Conservation (phyloP, 495 filamentous ascomycete species). For the Tuber calosporum region DNA sequence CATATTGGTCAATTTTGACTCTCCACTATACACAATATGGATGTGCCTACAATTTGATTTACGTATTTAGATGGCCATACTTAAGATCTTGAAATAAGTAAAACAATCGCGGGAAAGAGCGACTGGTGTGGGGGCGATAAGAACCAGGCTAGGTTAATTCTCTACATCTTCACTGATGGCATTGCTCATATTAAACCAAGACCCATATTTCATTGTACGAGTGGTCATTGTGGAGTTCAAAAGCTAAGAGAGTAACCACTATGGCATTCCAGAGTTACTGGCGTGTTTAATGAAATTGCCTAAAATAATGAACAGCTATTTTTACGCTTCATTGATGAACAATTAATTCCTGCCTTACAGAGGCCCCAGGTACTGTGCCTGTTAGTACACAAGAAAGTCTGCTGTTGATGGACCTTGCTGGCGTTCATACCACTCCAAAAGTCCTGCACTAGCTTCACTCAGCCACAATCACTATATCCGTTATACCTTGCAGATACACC, state of each 20-base stretch:
- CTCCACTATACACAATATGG: slow-evolving; percentile 11
- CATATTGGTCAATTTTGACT: slow-evolving; percentile 2
- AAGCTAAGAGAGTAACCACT: not conserved
- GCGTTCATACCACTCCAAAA: no score
- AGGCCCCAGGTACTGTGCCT: no score
- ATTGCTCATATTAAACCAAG: slow-evolving; percentile 8
- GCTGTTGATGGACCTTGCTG: no score
- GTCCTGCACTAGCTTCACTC: no score
- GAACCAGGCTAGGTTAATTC: slow-evolving; percentile 14
- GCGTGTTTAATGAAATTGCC: slow-evolving; percentile 3
- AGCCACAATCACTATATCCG: no score
- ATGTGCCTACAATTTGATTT: slow-evolving; percentile 8
- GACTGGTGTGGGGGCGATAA: slow-evolving; percentile 13
- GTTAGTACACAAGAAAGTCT: no score
- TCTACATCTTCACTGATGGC: slow-evolving; percentile 19
- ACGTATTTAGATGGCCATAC: slow-evolving; percentile 16
- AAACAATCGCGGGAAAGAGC: slow-evolving; percentile 9
- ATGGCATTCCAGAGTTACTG: not conserved
- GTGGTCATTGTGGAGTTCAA: not conserved
- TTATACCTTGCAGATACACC: no score
- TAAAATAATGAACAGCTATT: slow-evolving; percentile 4
- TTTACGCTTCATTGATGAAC: not conserved
- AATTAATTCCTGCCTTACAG: slow-evolving; percentile 2
- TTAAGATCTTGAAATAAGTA: slow-evolving; percentile 14
- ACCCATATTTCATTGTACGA: slow-evolving; percentile 9